These are phyloP conservation scores for Sporothrix brasiliensis DNA, from an alignment of 2,329 filamentous ascomycete species.

Conservation along the genomic window DNA sequence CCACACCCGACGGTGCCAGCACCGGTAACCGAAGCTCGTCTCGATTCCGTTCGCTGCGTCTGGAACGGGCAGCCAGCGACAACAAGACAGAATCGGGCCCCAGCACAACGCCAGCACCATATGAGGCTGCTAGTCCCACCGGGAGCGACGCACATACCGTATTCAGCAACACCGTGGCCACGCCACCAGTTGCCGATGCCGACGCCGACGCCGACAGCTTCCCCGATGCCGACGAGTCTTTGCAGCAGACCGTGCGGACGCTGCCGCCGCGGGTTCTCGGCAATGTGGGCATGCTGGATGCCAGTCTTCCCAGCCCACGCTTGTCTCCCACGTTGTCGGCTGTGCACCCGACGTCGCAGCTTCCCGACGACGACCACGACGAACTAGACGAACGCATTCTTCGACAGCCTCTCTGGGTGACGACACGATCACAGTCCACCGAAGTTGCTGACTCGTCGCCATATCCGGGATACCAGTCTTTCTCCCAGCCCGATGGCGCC, in stretches of 20 bases:
- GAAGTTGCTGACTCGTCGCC: slow-evolving; percentile 39
- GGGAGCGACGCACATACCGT: slow-evolving; percentile 61
- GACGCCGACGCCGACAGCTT: slow-evolving; percentile 70
- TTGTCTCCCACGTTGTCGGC: slow-evolving; percentile 89
- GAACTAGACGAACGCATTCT: slow-evolving; percentile 47
- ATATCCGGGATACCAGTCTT: slow-evolving; percentile 29
- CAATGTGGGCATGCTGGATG: slow-evolving; percentile 76
- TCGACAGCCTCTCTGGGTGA: slow-evolving; percentile 40
- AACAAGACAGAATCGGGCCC: slow-evolving; percentile 52
- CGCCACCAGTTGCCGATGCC: slow-evolving; percentile 73
- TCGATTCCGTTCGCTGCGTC: slow-evolving; percentile 48
- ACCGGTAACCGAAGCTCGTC: slow-evolving; percentile 44
- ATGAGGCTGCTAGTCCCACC: slow-evolving; percentile 56
- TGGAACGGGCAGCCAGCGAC: slow-evolving; percentile 44
- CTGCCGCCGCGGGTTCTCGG: slow-evolving; percentile 61
- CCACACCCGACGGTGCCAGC: slow-evolving; percentile 56
- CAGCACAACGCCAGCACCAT: slow-evolving; percentile 47
- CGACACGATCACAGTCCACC: slow-evolving; percentile 46
- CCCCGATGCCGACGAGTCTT: slow-evolving; percentile 54
- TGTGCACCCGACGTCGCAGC: slow-evolving; percentile 51
- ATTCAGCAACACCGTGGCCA: slow-evolving; percentile 67
- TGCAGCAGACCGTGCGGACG: slow-evolving; percentile 52
- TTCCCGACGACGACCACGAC: slow-evolving; percentile 51
- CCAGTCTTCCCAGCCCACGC: slow-evolving; percentile 90
- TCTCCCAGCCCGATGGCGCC: slow-evolving; percentile 31